Base-by-base conservation (phyloP, 202 grass and related monocot species). In the Schoenoplectus triqueter region DNA sequence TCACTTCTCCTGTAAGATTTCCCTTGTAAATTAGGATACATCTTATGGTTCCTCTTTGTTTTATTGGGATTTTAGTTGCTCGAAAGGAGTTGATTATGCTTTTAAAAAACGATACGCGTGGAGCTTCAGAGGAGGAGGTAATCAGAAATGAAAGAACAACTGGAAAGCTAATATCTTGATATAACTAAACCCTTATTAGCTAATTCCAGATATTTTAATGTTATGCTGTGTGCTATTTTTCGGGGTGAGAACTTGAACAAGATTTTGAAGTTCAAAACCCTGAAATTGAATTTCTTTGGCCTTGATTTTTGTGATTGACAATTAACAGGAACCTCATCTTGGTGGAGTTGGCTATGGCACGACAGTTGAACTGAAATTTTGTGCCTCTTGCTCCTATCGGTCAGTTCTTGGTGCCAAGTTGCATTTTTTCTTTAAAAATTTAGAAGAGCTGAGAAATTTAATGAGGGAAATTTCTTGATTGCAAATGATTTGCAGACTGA, bases 361-460 rank as follows among this genome's bases (percentile, higher is more conserved):
- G 41, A 99, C 89, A 18, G 88, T 99, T 47, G 93, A 94, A 11
- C 18, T 99, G 61, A 95, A 94, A 85, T 96, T 94, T 13, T 99
- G 93, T 63, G 87, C 89, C 10, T 96, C 96, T 5, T 99, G 93
- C 87, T 96, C 96, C 10, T 99, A 99, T 75, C 92, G 80, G 96
- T 95, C 22, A 85, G 8, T 79, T 79, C 44, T 59, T 44, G 13
- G 39, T 10, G 44, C 75, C 74, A 79, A 61, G 10, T 45, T 79
- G 2, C 3, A 10, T 0, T 17, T 73, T 47, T 10, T 73, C 4
- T 10, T 59, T 59, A 15, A 5, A 50, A 22, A 44, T 40, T 78
- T 78, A 79, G 44, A 18, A 17, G 3, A 44, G 5, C 75, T 42
- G 75, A 61, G 60, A 7, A 45, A 45, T 61, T 10, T 45, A 10